Evolutionary conservation across 1,139 yeast genomes (phyloP).

Genomic region (Pichia sp.): DNA sequence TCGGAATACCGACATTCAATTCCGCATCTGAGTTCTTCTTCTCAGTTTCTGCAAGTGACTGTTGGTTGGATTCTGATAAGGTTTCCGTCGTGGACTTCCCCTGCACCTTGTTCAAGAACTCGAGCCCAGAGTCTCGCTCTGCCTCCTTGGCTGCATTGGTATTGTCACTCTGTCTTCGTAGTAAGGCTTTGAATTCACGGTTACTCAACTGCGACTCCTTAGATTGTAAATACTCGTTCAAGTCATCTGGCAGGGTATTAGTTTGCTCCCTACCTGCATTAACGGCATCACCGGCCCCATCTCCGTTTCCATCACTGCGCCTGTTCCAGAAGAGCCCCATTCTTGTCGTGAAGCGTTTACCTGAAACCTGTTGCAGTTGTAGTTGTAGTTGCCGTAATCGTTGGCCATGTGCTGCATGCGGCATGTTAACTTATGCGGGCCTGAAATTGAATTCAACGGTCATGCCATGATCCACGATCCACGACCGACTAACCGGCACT

Average conservation of each 20-base stretch:
- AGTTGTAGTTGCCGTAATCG: no score
- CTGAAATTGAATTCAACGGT: no score
- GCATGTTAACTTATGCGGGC: no score
- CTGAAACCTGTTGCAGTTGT: no score
- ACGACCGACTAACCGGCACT: no score
- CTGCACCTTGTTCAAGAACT: conserved; percentile 7
- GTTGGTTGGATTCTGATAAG: background rate
- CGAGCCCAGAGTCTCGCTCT: conserved; percentile 1
- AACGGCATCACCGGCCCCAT: background rate
- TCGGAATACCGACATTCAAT: background rate
- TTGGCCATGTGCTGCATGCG: no score
- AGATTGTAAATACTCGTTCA: conserved; percentile 17
- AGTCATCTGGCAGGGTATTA: conserved; percentile 23
- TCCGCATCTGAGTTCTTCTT: background rate
- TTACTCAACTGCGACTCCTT: conserved; percentile 24
- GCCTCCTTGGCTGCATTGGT: conserved; percentile 2
- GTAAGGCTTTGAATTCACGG: conserved; percentile 22
- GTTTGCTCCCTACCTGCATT: background rate
- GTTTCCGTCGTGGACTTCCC: background rate
- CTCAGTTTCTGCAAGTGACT: background rate
- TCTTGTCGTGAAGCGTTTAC: background rate
- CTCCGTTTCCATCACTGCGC: background rate
- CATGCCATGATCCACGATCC: no score
- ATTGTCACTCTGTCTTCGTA: conserved; percentile 16
- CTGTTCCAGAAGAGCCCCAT: conserved; percentile 8